phyloP scores from a whole-genome alignment of 306 rosid species.

The Quercus parvula region DNA sequence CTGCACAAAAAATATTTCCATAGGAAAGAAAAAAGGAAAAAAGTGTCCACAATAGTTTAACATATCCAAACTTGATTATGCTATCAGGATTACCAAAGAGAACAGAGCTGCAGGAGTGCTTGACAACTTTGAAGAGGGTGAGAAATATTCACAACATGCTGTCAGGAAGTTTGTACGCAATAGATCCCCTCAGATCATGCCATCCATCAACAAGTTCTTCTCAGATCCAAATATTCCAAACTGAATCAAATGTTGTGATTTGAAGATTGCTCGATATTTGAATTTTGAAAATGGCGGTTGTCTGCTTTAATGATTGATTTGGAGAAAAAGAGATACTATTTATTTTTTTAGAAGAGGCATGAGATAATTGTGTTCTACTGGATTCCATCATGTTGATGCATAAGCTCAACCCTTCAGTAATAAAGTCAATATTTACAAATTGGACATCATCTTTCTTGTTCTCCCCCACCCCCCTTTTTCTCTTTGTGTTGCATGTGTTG shows the following conservation, averaged over 20 bases:
- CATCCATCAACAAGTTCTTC: slow-evolving; percentile 80
- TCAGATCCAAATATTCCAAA: slow-evolving; percentile 54
- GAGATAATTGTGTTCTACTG: neutral
- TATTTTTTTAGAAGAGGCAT: neutral
- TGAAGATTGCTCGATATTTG: neutral
- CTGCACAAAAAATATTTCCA: neutral
- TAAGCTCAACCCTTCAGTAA: neutral
- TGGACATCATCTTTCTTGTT: neutral
- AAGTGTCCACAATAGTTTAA: neutral
- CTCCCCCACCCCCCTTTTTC: neutral
- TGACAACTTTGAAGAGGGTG: slow-evolving; percentile 57
- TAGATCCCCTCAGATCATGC: slow-evolving; percentile 70
- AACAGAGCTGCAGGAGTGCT: slow-evolving; percentile 82
- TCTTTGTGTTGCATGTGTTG: neutral
- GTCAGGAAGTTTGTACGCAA: slow-evolving; percentile 63
- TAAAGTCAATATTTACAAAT: neutral
- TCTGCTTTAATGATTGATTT: neutral
- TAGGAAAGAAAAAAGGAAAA: neutral
- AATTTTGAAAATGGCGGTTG: slow-evolving; percentile 8
- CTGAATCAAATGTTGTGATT: slow-evolving; percentile 7
- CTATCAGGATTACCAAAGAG: no score
- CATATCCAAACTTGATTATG: neutral
- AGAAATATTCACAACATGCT: slow-evolving; percentile 40
- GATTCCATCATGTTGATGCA: neutral
- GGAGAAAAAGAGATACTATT: neutral